These are phyloP conservation scores for Botrytis sinoallii DNA, from an alignment of 2,329 filamentous ascomycete genomes.

Conservation along the genomic window DNA sequence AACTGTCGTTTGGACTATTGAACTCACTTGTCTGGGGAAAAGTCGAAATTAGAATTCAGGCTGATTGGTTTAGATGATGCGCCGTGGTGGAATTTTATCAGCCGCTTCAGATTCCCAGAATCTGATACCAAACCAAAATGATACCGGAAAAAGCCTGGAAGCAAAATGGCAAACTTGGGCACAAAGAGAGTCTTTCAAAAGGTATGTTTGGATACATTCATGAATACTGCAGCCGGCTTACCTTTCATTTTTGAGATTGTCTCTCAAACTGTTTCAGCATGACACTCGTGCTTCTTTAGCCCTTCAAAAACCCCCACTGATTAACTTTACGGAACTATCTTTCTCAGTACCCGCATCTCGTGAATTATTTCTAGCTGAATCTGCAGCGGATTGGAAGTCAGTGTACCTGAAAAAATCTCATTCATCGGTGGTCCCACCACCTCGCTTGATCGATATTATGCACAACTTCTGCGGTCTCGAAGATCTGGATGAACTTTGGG, in stretches of 20 bases:
- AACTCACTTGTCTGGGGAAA: neutral
- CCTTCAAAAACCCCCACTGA: neutral
- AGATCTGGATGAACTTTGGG: neutral
- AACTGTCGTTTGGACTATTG: neutral
- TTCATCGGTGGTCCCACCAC: neutral
- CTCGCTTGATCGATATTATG: neutral
- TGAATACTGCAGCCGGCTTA: neutral
- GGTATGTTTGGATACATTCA: neutral
- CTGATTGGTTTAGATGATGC: neutral
- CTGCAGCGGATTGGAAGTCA: neutral
- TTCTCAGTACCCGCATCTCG: neutral
- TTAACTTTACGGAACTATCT: neutral
- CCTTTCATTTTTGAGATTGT: neutral
- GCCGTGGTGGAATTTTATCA: neutral
- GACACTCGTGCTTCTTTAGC: neutral
- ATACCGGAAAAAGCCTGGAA: neutral
- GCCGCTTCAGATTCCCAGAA: neutral
- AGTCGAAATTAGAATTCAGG: neutral
- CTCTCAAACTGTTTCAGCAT: neutral
- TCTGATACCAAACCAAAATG: neutral
- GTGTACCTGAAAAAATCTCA: neutral
- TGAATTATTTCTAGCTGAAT: neutral
- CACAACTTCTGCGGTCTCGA: neutral
- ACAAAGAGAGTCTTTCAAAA: constrained; percentile 2
- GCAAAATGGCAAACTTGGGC: constrained; percentile 4